Evolutionary conservation across 1,284 basidiomycete genomes (phyloP).

Genomic region (Erythrobasidium hasegawianum): DNA sequence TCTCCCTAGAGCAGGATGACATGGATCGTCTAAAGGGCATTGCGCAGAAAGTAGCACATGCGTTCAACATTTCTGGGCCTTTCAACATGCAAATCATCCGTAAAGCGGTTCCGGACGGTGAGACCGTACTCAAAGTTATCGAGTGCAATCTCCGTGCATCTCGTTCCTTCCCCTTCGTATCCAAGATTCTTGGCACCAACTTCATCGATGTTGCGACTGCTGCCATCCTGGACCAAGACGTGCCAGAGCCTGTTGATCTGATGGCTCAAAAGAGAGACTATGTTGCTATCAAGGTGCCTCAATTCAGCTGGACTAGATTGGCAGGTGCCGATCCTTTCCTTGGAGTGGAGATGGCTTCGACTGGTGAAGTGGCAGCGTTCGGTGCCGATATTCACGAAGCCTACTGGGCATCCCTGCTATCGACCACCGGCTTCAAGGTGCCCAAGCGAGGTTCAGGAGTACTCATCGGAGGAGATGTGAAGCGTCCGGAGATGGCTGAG

Average conservation of each 20-base stretch:
- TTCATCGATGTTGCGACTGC: constrained; percentile 93
- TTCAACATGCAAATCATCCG: constrained; percentile 99
- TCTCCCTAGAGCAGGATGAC: constrained; percentile 71
- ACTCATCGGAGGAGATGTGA: constrained; percentile 79
- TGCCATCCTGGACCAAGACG: constrained; percentile 83
- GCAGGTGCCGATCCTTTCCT: constrained; percentile 92
- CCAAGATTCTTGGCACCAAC: constrained; percentile 94
- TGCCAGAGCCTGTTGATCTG: constrained; percentile 87
- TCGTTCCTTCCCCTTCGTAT: constrained; percentile 98
- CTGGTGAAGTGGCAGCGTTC: constrained; percentile 97
- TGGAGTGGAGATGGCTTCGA: constrained; percentile 96
- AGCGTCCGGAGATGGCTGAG: constrained; percentile 71
- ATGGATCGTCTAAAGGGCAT: constrained; percentile 86
- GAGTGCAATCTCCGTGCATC: constrained; percentile 98
- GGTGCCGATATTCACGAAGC: constrained; percentile 92
- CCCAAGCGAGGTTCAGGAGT: constrained; percentile 72
- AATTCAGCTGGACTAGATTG: constrained; percentile 97
- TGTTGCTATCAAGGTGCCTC: constrained; percentile 94
- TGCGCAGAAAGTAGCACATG: constrained; percentile 88
- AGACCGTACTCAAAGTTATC: constrained; percentile 85
- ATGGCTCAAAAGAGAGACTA: constrained; percentile 91
- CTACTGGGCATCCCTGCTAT: constrained; percentile 84
- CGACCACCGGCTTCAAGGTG: constrained; percentile 85
- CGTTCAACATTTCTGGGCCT: constrained; percentile 94
- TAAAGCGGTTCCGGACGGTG: constrained; percentile 60